Conservation (phyloP, 352 stramenopile species). For the Globisporangium camurandrum region DNA sequence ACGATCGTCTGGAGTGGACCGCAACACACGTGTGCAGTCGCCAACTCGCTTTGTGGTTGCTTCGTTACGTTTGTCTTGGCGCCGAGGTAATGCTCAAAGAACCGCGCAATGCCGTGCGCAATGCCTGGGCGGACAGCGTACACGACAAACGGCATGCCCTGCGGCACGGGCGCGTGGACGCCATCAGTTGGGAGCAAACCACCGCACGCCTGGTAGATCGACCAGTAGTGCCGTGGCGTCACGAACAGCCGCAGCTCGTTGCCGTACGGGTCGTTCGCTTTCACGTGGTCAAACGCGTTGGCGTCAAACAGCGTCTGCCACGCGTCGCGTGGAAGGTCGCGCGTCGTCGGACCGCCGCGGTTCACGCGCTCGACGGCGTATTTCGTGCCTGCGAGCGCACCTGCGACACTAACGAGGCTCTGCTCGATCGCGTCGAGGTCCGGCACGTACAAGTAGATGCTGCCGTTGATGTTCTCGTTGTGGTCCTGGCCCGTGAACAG, state of each 20-base stretch:
- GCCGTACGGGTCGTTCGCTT: constrained; percentile 50
- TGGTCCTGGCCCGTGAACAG: constrained; percentile 54
- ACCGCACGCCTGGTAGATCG: constrained; percentile 48
- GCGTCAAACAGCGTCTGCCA: constrained; percentile 49
- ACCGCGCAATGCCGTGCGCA: constrained; percentile 46
- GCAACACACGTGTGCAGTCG: constrained; percentile 38
- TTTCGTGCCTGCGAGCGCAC: constrained; percentile 43
- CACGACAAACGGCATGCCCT: constrained; percentile 52
- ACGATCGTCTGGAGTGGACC: constrained; percentile 52
- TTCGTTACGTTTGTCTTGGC: constrained; percentile 41
- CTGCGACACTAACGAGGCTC: constrained; percentile 30
- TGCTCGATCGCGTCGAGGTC: constrained; percentile 49
- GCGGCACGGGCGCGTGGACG: constrained; percentile 24
- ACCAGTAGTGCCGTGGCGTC: constrained; percentile 50
- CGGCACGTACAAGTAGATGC: constrained; percentile 54
- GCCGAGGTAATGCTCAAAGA: constrained; percentile 62
- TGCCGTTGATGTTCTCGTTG: constrained; percentile 46
- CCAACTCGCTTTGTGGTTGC: constrained; percentile 30
- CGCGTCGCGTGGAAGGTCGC: constrained; percentile 38
- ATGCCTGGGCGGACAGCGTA: constrained; percentile 53
- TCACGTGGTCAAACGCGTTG: constrained; percentile 48
- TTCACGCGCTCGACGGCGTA: constrained; percentile 50
- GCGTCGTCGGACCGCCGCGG: constrained; percentile 36
- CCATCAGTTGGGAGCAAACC: constrained; percentile 36
- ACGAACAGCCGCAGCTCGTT: constrained; percentile 49